Percentiles rank a stretch among this genome's conserved stretches.
Conservation (phyloP, 805 yeast genomes). For the Cyberlindnera mississippiensis region DNA sequence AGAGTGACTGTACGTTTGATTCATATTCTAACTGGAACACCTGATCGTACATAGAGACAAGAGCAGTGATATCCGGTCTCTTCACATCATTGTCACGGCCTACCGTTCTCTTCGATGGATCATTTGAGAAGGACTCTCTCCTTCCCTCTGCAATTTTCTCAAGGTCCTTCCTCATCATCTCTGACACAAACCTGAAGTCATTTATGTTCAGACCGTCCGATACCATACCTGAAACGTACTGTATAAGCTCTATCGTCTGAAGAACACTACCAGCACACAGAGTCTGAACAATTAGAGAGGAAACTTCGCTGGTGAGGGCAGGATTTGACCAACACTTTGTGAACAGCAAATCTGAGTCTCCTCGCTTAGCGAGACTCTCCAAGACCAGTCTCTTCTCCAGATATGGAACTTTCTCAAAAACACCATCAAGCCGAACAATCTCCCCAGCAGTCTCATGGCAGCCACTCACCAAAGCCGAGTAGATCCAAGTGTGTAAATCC, state of each 20-base stretch:
- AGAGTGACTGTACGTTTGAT: slow-evolving; percentile 4
- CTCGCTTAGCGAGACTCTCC: no score
- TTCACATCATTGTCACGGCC: slow-evolving; percentile 11
- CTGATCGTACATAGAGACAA: not conserved
- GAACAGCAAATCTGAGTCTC: no score
- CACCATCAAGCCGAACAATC: not conserved
- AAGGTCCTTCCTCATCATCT: slow-evolving; percentile 6
- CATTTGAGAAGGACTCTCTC: slow-evolving; percentile 1
- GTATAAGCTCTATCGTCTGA: no score
- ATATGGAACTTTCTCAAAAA: not conserved
- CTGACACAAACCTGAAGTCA: slow-evolving; percentile 12
- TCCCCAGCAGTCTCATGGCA: not conserved
- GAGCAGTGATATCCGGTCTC: slow-evolving; percentile 17
- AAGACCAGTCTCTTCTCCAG: slow-evolving; percentile 1
- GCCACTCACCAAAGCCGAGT: slow-evolving; percentile 1
- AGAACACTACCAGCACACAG: no score
- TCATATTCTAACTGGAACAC: not conserved
- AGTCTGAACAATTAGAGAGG: no score
- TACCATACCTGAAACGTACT: no score
- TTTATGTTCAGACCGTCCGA: no score
- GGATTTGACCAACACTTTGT: no score
- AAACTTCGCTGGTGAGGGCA: no score
- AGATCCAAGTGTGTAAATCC: slow-evolving; percentile 10
- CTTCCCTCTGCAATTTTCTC: slow-evolving; percentile 7
- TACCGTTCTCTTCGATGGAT: slow-evolving; percentile 1